Percentiles rank a stretch among this genome's conserved stretches.
Conservation (phyloP, 768 basidiomycete genomes). For the Pholiota molesta region DNA sequence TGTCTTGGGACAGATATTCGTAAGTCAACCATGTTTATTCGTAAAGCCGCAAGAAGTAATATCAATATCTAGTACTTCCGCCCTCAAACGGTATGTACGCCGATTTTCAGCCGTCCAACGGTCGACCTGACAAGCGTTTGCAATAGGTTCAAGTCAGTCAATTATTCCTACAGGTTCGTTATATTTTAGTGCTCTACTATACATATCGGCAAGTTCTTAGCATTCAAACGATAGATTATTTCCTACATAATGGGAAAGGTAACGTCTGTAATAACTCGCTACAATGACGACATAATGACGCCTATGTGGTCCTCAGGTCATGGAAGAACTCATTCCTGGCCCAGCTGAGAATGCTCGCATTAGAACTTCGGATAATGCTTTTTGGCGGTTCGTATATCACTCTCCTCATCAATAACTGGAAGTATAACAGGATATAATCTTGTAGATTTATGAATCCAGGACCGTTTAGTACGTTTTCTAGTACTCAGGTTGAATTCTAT, state of each 20-base stretch:
- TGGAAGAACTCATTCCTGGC: conserved; percentile 42
- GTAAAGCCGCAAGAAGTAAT: neutral
- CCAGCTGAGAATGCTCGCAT: conserved; percentile 31
- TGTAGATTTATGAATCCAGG: conserved; percentile 56
- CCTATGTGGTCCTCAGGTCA: conserved; percentile 6
- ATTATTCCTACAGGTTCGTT: conserved; percentile 53
- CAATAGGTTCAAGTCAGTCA: conserved; percentile 37
- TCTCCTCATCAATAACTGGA: neutral
- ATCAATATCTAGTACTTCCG: conserved; percentile 47
- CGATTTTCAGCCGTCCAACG: neutral
- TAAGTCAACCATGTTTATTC: conserved; percentile 21
- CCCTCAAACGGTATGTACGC: conserved; percentile 49
- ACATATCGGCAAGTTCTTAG: no score
- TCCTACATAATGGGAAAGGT: conserved; percentile 11
- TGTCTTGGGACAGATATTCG: conserved; percentile 53
- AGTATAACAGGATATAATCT: neutral
- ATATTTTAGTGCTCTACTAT: conserved; percentile 34
- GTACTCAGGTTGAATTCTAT: neutral
- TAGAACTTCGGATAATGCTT: conserved; percentile 36
- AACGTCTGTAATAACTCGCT: neutral
- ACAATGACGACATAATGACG: neutral
- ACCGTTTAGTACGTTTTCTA: conserved; percentile 50
- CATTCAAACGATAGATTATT: neutral
- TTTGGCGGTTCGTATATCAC: conserved; percentile 35
- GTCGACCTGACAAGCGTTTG: no score